These are phyloP conservation scores for Sparassis latifolia DNA, from an alignment of 1,284 basidiomycete genomes.

Conservation along the genomic window DNA sequence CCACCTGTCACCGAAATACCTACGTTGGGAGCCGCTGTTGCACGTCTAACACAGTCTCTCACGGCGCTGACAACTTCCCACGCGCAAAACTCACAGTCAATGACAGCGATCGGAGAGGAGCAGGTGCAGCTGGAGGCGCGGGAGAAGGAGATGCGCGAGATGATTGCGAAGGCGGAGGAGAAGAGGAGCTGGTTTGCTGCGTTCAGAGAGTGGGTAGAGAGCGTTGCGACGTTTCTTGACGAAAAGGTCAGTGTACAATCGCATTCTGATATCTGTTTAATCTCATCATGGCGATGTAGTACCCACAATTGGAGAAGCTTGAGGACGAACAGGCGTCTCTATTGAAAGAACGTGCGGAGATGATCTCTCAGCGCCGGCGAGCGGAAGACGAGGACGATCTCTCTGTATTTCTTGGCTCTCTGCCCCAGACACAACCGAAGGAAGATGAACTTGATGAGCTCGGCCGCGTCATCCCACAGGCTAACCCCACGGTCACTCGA, in stretches of 20 bases:
- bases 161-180: slow-evolving; percentile 74
- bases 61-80: slow-evolving; percentile 68
- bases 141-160: slow-evolving; percentile 73
- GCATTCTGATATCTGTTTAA: background rate
- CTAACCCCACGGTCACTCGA: slow-evolving; percentile 39
- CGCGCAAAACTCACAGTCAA: slow-evolving; percentile 52
- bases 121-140: slow-evolving; percentile 65
- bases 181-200: slow-evolving; percentile 86
- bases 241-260: slow-evolving; percentile 63
- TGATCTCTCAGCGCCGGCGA: slow-evolving; percentile 59
- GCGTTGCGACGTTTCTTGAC: slow-evolving; percentile 83
- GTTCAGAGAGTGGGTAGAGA: slow-evolving; percentile 85
- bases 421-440: slow-evolving; percentile 29
- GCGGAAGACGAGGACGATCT: slow-evolving; percentile 83
- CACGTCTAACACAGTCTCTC: slow-evolving; percentile 57
- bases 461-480: slow-evolving; percentile 44
- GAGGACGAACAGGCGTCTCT: slow-evolving; percentile 77
- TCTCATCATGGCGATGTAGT: slow-evolving; percentile 38
- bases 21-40: slow-evolving; percentile 46
- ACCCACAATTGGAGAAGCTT: slow-evolving; percentile 77
- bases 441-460: slow-evolving; percentile 58
- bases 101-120: slow-evolving; percentile 63
- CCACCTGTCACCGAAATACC: slow-evolving; percentile 56
- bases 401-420: slow-evolving; percentile 61
- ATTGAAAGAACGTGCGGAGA: slow-evolving; percentile 66